These are phyloP conservation scores for Magnolia officinalis DNA, from an alignment of 164 flowering plant species.

Conservation along the genomic window DNA sequence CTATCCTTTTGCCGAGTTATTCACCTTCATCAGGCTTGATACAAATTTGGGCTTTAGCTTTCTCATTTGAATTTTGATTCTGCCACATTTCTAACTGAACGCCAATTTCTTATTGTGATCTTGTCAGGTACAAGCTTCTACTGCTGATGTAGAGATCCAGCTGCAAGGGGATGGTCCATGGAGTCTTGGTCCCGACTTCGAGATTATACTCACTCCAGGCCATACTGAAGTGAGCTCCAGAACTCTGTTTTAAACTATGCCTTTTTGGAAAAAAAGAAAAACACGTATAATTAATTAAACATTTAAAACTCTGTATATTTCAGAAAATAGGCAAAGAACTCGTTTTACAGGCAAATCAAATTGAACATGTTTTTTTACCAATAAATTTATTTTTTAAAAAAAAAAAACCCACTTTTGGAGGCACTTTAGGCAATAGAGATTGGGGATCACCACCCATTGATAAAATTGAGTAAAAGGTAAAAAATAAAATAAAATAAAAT, in stretches of 20 bases:
- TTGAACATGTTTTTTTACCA: too few relatives aligned
- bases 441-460: too few relatives aligned
- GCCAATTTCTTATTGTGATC: not conserved
- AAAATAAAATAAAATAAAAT: too few relatives aligned
- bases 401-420: too few relatives aligned
- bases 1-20: not conserved
- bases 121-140: constrained; percentile 31
- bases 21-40: not conserved
- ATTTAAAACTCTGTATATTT: too few relatives aligned
- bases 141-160: constrained; percentile 48
- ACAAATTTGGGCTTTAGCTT: not conserved
- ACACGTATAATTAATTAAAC: too few relatives aligned
- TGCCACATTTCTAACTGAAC: not conserved
- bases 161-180: constrained; percentile 55
- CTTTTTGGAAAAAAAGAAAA: not conserved
- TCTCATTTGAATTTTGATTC: not conserved
- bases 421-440: too few relatives aligned
- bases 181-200: constrained; percentile 41
- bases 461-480: too few relatives aligned
- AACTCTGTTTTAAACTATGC: not conserved
- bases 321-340: too few relatives aligned
- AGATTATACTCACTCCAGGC: constrained; percentile 57
- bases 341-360: too few relatives aligned
- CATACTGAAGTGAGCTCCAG: constrained; percentile 43
- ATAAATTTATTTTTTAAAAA: too few relatives aligned